phyloP scores from a whole-genome alignment of 2,329 filamentous ascomycete species.

The Pseudocercospora fijiensis region DNA sequence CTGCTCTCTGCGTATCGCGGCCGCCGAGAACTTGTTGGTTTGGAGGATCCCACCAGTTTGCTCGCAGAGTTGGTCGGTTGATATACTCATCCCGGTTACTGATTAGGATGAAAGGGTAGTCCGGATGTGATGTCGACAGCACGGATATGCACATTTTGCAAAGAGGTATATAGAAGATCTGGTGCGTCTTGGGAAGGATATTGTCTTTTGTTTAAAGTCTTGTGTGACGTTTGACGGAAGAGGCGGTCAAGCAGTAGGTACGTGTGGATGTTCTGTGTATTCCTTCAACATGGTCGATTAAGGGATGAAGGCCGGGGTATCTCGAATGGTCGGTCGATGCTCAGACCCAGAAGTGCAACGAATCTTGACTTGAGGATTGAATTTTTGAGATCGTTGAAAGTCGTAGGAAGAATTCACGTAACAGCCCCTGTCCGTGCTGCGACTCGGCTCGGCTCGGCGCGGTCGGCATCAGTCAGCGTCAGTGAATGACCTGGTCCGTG shows the following conservation, averaged over 20 bases:
- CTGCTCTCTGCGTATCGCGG: slow-evolving; percentile 59
- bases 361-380: slow-evolving; percentile 4
- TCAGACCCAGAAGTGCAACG: background rate
- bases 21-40: slow-evolving; percentile 59
- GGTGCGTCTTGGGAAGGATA: background rate
- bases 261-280: background rate
- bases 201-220: background rate
- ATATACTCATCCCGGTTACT: slow-evolving; percentile 61
- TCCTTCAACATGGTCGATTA: background rate
- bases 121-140: slow-evolving; percentile 49
- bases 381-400: slow-evolving; percentile 1
- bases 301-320: background rate
- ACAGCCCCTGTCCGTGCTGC: background rate
- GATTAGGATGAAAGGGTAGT: slow-evolving; percentile 52
- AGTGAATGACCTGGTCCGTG: background rate
- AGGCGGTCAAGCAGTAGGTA: background rate
- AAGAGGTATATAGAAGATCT: background rate
- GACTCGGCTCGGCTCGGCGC: background rate
- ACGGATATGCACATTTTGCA: slow-evolving; percentile 51
- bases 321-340: background rate
- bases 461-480: background rate
- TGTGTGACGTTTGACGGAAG: background rate
- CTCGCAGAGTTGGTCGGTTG: slow-evolving; percentile 58
- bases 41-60: slow-evolving; percentile 60
- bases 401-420: background rate